A percentile compares a stretch with the other conserved stretches of the same genome.
Conservation (phyloP, 2,329 filamentous ascomycete genomes). For the Aureobasidium uvarum region DNA sequence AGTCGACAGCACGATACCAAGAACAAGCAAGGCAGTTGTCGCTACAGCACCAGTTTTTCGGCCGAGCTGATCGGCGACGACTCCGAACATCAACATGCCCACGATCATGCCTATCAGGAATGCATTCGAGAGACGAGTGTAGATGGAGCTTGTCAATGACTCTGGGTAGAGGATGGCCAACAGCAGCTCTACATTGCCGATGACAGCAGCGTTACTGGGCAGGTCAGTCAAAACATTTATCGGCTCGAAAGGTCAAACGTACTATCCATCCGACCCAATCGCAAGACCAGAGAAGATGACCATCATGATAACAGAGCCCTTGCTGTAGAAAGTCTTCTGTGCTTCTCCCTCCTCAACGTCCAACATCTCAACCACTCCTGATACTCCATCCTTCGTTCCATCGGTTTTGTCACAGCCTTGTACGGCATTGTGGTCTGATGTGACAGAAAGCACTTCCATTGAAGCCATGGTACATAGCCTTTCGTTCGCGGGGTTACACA, state of each 20-base stretch:
- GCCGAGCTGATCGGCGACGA: constrained; percentile 38
- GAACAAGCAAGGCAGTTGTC: constrained; percentile 37
- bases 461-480: neutral
- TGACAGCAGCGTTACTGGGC: constrained; percentile 37
- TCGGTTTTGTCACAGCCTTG: neutral
- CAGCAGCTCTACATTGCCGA: constrained; percentile 38
- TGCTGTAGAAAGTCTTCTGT: constrained; percentile 33
- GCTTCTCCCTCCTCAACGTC: constrained; percentile 31
- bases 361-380: constrained; percentile 16
- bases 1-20: constrained; percentile 39
- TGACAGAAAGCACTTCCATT: neutral
- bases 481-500: neutral
- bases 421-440: neutral
- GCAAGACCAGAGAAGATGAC: constrained; percentile 40
- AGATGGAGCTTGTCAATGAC: constrained; percentile 34
- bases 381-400: neutral
- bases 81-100: constrained; percentile 39
- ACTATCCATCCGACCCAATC: constrained; percentile 40
- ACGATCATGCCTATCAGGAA: constrained; percentile 41
- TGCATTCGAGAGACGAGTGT: constrained; percentile 39
- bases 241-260: neutral
- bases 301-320: constrained; percentile 38
- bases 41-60: constrained; percentile 39
- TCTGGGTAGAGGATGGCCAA: constrained; percentile 39
- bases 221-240: neutral